Evolutionary conservation across 306 rosid genomes (phyloP), one percentile per base, ranked within the genome.

Genomic region (Ceratonia siliqua): DNA sequence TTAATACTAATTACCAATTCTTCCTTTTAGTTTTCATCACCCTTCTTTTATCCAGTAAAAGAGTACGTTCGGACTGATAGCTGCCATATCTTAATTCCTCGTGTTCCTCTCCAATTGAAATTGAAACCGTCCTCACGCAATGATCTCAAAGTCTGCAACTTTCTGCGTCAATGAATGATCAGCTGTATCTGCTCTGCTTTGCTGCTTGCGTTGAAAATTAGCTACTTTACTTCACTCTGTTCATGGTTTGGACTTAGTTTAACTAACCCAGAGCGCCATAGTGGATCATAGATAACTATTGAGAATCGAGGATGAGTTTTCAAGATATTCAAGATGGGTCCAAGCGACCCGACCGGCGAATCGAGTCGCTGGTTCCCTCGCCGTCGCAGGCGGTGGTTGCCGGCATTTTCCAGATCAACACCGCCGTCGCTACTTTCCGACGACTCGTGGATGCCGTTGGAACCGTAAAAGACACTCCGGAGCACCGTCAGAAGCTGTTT

Each of bases 381-480:
- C 91, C 83, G 21, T 78, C 94, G 8, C 96, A 89, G 78, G 92
- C 87, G 36, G 76, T 91, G 41, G 91, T 94, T 5, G 88, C 94
- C 38, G 92, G 88, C 39, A 89, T 91, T 77, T 91, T 87, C 81
- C 94, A 91, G 92, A 87, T 91, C 82, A 91, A 91, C 78, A 89
- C 94, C 11, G 87, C 94, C 86, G 92, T 87, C 27, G 76, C 82
- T 59, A 79, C 83, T 77, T 91, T 88, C 79, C 92, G 87, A 4
- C 90, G 97, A 15, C 87, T 89, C 54, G 94, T 89, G 35, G 92
- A 91, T 62, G 83, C 84, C 41, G 59, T 91, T 28, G 97, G 97
- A 78, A 87, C 92, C 74, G 83, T 82, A 69, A 91, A 84, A 78
- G 94, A 89, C 68, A 91, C 94, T 57, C 69, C 89, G 39, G 87